Evolutionary conservation across 1,284 basidiomycete genomes (phyloP).

Genomic region (Sporisorium iseilematis-ciliati): DNA sequence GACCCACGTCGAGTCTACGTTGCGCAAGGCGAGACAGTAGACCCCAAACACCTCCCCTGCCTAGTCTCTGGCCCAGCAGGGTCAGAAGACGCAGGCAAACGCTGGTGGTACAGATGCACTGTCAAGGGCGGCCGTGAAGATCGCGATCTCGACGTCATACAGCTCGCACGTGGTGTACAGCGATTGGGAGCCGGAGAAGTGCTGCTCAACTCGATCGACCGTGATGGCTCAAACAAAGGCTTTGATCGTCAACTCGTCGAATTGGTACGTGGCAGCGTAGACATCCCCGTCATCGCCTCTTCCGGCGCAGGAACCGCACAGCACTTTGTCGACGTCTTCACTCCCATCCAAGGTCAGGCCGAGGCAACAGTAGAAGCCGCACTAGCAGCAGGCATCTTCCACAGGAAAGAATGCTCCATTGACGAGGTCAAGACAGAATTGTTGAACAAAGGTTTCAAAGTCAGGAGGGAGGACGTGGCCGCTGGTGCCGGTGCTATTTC

Average conservation of each 20-base stretch:
- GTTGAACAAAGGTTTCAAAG: slow-evolving; percentile 51
- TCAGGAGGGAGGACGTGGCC: slow-evolving; percentile 54
- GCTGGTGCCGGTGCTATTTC: slow-evolving; percentile 52
- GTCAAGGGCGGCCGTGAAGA: slow-evolving; percentile 90
- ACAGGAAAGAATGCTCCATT: slow-evolving; percentile 83
- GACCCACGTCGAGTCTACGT: slow-evolving; percentile 93
- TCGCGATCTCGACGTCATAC: slow-evolving; percentile 89
- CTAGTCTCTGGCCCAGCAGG: slow-evolving; percentile 70
- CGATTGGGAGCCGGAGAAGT: slow-evolving; percentile 93
- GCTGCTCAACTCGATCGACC: slow-evolving; percentile 94
- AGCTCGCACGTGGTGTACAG: slow-evolving; percentile 90
- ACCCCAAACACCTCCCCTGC: slow-evolving; percentile 70
- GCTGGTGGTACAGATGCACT: slow-evolving; percentile 99
- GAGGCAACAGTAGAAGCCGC: slow-evolving; percentile 82
- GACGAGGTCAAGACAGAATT: slow-evolving; percentile 71
- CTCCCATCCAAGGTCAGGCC: slow-evolving; percentile 3
- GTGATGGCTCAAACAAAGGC: slow-evolving; percentile 91
- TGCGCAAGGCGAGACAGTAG: slow-evolving; percentile 73
- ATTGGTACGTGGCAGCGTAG: slow-evolving; percentile 79
- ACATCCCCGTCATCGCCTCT: slow-evolving; percentile 93
- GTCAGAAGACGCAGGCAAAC: slow-evolving; percentile 75
- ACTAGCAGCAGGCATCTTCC: slow-evolving; percentile 97
- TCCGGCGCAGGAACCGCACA: slow-evolving; percentile 84
- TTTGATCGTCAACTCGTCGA: slow-evolving; percentile 88
- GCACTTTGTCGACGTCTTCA: slow-evolving; percentile 84